These are phyloP conservation scores for Corylus americana DNA, from an alignment of 306 rosid species.

Conservation along the genomic window DNA sequence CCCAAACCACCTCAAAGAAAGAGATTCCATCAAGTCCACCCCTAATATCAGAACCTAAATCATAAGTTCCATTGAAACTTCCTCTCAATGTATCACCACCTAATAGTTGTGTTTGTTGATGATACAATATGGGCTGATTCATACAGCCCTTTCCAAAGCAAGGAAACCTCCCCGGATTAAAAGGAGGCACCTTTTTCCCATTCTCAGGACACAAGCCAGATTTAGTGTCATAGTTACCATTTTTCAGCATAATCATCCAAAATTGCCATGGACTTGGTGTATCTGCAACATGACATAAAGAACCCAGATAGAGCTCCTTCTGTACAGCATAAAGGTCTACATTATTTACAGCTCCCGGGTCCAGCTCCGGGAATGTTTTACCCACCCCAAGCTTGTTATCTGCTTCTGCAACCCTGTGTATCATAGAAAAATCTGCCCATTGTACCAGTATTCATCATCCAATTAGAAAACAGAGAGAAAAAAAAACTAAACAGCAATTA, in stretches of 20 bases:
- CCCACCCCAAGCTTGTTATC: slow-evolving; percentile 71
- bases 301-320: slow-evolving; percentile 69
- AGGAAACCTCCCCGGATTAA: slow-evolving; percentile 57
- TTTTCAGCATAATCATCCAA: slow-evolving; percentile 86
- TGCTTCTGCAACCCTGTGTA: slow-evolving; percentile 46
- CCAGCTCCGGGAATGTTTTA: slow-evolving; percentile 44
- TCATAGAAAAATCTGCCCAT: slow-evolving; percentile 43
- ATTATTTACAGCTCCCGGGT: slow-evolving; percentile 25
- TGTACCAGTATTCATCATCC: slow-evolving; percentile 8
- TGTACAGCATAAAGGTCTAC: slow-evolving; percentile 65
- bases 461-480: neutral
- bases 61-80: slow-evolving; percentile 69
- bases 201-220: slow-evolving; percentile 63
- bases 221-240: slow-evolving; percentile 61
- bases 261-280: slow-evolving; percentile 72
- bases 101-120: slow-evolving; percentile 43
- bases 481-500: neutral
- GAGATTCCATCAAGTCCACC: slow-evolving; percentile 42
- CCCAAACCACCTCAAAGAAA: slow-evolving; percentile 72
- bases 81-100: slow-evolving; percentile 47
- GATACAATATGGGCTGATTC: slow-evolving; percentile 69
- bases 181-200: slow-evolving; percentile 60
- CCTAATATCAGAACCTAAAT: slow-evolving; percentile 41
- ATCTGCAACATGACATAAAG: slow-evolving; percentile 51
- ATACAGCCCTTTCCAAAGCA: slow-evolving; percentile 80